These are phyloP conservation scores for Fusarium kyushuense DNA, from an alignment of 2,329 filamentous ascomycete species.

Conservation along the genomic window DNA sequence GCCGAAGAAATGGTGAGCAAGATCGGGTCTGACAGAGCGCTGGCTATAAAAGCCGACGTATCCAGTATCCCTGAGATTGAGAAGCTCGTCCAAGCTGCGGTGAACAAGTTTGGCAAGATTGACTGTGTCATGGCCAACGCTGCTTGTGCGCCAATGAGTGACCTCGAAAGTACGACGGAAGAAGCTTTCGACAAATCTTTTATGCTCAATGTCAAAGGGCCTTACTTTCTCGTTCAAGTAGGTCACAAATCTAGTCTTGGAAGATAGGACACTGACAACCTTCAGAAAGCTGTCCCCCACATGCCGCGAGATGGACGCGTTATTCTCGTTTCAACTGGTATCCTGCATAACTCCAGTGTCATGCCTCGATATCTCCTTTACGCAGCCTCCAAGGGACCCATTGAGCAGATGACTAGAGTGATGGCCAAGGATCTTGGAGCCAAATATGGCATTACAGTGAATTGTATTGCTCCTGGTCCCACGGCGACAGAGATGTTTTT, in stretches of 20 bases:
- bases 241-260: too few species aligned
- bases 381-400: conserved; percentile 9
- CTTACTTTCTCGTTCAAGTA: conserved; percentile 15
- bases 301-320: conserved; percentile 11
- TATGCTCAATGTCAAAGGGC: conserved; percentile 3
- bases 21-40: neutral
- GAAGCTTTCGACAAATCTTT: conserved; percentile 11
- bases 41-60: neutral
- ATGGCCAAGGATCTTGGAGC: conserved; percentile 15
- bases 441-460: conserved; percentile 14
- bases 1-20: conserved; percentile 7
- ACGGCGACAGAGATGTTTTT: conserved; percentile 23
- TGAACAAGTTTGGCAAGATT: conserved; percentile 16
- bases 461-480: conserved; percentile 11
- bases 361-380: conserved; percentile 20
- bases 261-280: too few species aligned
- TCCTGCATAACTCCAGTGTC: conserved; percentile 9
- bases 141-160: conserved; percentile 13
- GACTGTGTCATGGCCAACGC: conserved; percentile 19
- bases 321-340: conserved; percentile 14
- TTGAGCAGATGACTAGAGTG: conserved; percentile 20
- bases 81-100: neutral
- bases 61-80: neutral
- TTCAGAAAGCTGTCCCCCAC: conserved; percentile 8
- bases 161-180: conserved; percentile 11